Evolutionary conservation across 1,139 yeast species (phyloP).

Genomic region (Zygoascus sp.): DNA sequence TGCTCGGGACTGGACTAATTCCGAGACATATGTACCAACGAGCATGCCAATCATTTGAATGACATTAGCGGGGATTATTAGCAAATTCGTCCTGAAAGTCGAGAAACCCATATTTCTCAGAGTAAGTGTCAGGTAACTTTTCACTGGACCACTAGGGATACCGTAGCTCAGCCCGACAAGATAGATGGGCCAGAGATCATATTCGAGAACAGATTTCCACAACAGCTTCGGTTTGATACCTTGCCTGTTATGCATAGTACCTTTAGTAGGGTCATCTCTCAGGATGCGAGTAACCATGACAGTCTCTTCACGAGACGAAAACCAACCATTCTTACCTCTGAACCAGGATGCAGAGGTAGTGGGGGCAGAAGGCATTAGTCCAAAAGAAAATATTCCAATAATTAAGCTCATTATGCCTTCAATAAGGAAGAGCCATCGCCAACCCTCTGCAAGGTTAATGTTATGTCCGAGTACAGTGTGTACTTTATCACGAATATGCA

Average conservation of each 20-base stretch:
- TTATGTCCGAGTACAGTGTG: slow-evolving; percentile 17
- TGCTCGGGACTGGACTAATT: slow-evolving; percentile 44
- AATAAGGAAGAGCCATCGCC: slow-evolving; percentile 48
- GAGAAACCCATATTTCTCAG: slow-evolving; percentile 51
- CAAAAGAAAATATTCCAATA: slow-evolving; percentile 39
- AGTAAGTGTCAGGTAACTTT: slow-evolving; percentile 49
- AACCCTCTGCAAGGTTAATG: slow-evolving; percentile 30
- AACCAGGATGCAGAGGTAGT: slow-evolving; percentile 31
- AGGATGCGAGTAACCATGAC: slow-evolving; percentile 57
- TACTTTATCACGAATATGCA: slow-evolving; percentile 26
- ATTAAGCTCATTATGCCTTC: slow-evolving; percentile 45
- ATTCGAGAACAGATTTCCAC: slow-evolving; percentile 44
- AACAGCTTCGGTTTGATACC: slow-evolving; percentile 44
- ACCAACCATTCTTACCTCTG: slow-evolving; percentile 54
- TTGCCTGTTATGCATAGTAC: slow-evolving; percentile 65
- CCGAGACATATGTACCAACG: slow-evolving; percentile 42
- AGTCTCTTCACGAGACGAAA: slow-evolving; percentile 51
- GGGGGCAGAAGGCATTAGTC: slow-evolving; percentile 16
- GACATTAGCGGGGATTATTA: slow-evolving; percentile 49
- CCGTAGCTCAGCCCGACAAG: slow-evolving; percentile 45
- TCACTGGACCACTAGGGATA: slow-evolving; percentile 40
- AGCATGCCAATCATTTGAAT: slow-evolving; percentile 41
- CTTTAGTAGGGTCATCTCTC: slow-evolving; percentile 63
- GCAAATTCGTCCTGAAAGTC: slow-evolving; percentile 50
- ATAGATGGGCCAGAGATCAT: slow-evolving; percentile 56